These are phyloP conservation scores for Kwoniella dendrophila DNA, from an alignment of 768 basidiomycete genomes.

Conservation along the genomic window DNA sequence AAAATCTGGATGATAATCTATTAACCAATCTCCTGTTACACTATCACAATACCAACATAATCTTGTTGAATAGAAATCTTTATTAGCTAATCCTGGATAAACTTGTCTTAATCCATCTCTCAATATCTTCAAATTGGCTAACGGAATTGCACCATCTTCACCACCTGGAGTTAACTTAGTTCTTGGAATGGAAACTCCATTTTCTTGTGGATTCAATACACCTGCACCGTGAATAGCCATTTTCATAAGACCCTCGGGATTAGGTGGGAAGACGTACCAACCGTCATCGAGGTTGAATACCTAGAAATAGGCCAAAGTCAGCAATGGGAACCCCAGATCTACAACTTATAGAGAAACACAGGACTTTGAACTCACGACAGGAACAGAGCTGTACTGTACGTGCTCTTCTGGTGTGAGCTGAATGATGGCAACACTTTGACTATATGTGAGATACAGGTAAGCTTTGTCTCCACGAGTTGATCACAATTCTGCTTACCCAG, in stretches of 20 bases:
- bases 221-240: constrained; percentile 76
- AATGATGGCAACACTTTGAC: constrained; percentile 76
- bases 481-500: constrained; percentile 65
- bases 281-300: constrained; percentile 72
- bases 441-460: constrained; percentile 49
- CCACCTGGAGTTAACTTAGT: constrained; percentile 67
- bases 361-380: constrained; percentile 43
- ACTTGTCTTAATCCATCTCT: constrained; percentile 63
- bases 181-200: constrained; percentile 72
- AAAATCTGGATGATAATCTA: constrained; percentile 68
- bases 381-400: constrained; percentile 62
- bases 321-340: neutral
- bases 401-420: constrained; percentile 74
- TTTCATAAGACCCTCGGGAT: constrained; percentile 65
- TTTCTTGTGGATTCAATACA: constrained; percentile 60
- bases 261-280: constrained; percentile 74
- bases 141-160: constrained; percentile 69
- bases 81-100: constrained; percentile 76
- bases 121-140: constrained; percentile 62
- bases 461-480: neutral
- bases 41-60: constrained; percentile 96
- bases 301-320: constrained; percentile 52
- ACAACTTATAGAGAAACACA: neutral
- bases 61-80: constrained; percentile 71
- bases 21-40: constrained; percentile 83